These are phyloP conservation scores for Chloromonas sp. DNA, from an alignment of 163 green algal genomes.

Conservation along the genomic window DNA sequence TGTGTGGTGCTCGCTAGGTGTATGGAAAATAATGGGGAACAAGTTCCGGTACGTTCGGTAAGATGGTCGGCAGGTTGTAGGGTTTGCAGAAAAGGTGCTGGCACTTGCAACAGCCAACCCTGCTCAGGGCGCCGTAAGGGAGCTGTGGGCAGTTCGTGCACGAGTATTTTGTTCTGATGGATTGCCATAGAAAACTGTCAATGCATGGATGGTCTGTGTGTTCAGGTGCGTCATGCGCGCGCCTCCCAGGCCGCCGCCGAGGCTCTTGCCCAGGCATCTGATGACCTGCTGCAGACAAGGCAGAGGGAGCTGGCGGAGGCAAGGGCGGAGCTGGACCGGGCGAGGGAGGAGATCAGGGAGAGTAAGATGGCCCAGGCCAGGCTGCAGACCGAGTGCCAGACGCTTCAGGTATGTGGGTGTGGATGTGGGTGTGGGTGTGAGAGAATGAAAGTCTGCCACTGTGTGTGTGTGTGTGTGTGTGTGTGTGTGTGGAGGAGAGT, in stretches of 20 bases:
- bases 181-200: neutral
- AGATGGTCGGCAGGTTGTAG: too few relatives aligned
- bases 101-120: too few relatives aligned
- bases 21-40: too few relatives aligned
- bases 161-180: neutral
- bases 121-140: too few relatives aligned
- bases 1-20: too few relatives aligned
- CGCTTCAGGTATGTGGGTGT: neutral
- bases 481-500: neutral
- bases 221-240: neutral
- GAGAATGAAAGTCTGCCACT: neutral
- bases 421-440: neutral
- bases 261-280: conserved; percentile 5
- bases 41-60: too few relatives aligned
- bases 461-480: neutral
- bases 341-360: neutral
- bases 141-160: too few relatives aligned
- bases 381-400: neutral
- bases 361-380: neutral
- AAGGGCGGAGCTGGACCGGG: neutral
- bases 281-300: neutral
- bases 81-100: too few relatives aligned
- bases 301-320: neutral
- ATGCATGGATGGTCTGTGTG: neutral
- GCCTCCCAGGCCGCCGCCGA: conserved; percentile 3